These are phyloP conservation scores for Monilinia vaccinii-corymbosi DNA, from an alignment of 2,329 filamentous ascomycete genomes.

Conservation along the genomic window DNA sequence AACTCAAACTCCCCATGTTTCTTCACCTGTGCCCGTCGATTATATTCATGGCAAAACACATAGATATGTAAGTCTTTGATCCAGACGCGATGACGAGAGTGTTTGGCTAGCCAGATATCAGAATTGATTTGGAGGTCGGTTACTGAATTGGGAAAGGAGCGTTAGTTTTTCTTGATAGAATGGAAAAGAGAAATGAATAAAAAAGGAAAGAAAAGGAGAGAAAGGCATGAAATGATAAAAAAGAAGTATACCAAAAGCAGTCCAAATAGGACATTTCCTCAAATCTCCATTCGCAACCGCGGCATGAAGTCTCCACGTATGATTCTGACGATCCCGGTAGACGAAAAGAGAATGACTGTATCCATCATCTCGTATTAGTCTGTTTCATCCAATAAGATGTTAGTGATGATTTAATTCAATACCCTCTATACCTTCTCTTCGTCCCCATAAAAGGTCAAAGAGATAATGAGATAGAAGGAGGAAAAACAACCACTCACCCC, in stretches of 20 bases:
- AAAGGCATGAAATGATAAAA: not conserved
- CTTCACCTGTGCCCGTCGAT: slow-evolving; percentile 43
- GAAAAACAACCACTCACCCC: slow-evolving; percentile 38
- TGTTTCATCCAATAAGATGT: slow-evolving; percentile 26
- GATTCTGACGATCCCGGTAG: slow-evolving; percentile 40
- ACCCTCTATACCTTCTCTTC: not conserved
- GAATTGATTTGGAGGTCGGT: slow-evolving; percentile 40
- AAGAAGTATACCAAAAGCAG: slow-evolving; percentile 44
- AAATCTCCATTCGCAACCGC: slow-evolving; percentile 46
- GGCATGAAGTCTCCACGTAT: slow-evolving; percentile 45
- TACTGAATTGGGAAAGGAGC: slow-evolving; percentile 32
- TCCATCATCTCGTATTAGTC: slow-evolving; percentile 47
- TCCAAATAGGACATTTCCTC: slow-evolving; percentile 51
- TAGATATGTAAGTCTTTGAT: slow-evolving; percentile 48
- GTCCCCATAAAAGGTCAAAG: not conserved
- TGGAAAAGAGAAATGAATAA: too few relatives aligned
- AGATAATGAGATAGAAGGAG: not conserved
- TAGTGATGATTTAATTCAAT: not conserved
- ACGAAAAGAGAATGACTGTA: slow-evolving; percentile 46
- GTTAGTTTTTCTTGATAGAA: not conserved
- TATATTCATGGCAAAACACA: slow-evolving; percentile 49
- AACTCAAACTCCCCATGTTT: slow-evolving; percentile 28
- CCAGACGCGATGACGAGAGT: slow-evolving; percentile 39
- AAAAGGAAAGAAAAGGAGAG: not conserved
- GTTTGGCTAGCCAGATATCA: slow-evolving; percentile 42